Conservation (phyloP, 2,329 filamentous ascomycete genomes). For the Cladophialophora carrionii region DNA sequence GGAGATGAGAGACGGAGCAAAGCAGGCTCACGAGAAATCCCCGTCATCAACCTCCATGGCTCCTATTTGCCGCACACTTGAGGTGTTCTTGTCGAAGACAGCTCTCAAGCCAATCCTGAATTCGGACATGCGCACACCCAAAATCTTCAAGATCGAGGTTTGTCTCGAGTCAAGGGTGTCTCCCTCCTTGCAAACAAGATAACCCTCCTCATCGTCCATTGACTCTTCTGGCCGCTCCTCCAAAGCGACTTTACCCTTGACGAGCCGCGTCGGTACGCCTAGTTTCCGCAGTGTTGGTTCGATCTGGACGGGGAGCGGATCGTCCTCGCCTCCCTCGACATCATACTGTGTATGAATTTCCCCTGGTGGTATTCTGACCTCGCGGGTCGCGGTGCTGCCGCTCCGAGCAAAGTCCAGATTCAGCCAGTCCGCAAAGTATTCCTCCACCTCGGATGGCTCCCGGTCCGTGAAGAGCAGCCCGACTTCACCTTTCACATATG, state of each 20-base stretch:
- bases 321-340: constrained; percentile 70
- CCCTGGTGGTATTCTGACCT: constrained; percentile 81
- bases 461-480: constrained; percentile 90
- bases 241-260: constrained; percentile 84
- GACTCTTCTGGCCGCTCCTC: constrained; percentile 55
- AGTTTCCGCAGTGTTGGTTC: constrained; percentile 89
- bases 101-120: constrained; percentile 82
- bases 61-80: constrained; percentile 47
- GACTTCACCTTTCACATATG: constrained; percentile 76
- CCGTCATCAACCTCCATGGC: constrained; percentile 49
- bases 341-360: constrained; percentile 69
- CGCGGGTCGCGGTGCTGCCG: constrained; percentile 72
- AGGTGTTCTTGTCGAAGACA: constrained; percentile 53
- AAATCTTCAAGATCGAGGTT: constrained; percentile 90
- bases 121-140: constrained; percentile 86
- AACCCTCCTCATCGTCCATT: constrained; percentile 53
- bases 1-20: not conserved
- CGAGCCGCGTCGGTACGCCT: constrained; percentile 84
- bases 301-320: constrained; percentile 81
- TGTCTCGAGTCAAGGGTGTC: constrained; percentile 86
- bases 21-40: not conserved
- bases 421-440: constrained; percentile 72
- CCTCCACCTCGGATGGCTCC: constrained; percentile 64
- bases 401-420: constrained; percentile 90
- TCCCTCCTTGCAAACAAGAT: constrained; percentile 81